Evolutionary conservation across 192 early-diverging fungal genomes (phyloP).

Genomic region (Coemansia sp.): DNA sequence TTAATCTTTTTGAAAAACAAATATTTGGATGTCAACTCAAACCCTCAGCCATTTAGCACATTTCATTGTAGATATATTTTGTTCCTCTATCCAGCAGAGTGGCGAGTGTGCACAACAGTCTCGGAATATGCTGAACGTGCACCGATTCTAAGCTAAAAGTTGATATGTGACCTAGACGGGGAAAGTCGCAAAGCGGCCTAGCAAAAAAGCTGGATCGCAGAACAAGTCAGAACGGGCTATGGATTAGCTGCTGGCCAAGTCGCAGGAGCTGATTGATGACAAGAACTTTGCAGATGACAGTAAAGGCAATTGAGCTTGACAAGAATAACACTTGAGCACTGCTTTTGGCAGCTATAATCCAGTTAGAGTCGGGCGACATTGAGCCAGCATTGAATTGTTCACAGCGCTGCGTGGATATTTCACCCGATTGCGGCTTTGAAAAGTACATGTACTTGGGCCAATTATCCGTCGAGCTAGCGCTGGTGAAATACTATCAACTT

Average conservation of each 20-base stretch:
- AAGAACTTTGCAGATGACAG: slow-evolving; percentile 63
- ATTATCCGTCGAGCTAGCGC: slow-evolving; percentile 64
- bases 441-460: slow-evolving; percentile 91
- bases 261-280: slow-evolving; percentile 69
- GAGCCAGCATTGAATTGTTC: slow-evolving; percentile 65
- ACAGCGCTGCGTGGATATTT: slow-evolving; percentile 57
- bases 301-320: slow-evolving; percentile 65
- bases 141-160: background rate
- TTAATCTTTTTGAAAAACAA: too few species aligned
- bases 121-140: too few species aligned
- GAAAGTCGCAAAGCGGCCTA: background rate
- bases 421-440: slow-evolving; percentile 64
- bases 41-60: too few species aligned
- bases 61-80: too few species aligned
- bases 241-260: slow-evolving; percentile 60
- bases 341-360: slow-evolving; percentile 69
- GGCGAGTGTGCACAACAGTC: too few species aligned
- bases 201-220: background rate
- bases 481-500: slow-evolving; percentile 68
- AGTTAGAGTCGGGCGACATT: slow-evolving; percentile 71
- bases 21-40: too few species aligned
- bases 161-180: background rate
- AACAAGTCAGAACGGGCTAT: slow-evolving; percentile 51
- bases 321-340: slow-evolving; percentile 61
- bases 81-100: too few species aligned